phyloP scores from a whole-genome alignment of 1,284 basidiomycete genomes.

The Earliella scabrosa region DNA sequence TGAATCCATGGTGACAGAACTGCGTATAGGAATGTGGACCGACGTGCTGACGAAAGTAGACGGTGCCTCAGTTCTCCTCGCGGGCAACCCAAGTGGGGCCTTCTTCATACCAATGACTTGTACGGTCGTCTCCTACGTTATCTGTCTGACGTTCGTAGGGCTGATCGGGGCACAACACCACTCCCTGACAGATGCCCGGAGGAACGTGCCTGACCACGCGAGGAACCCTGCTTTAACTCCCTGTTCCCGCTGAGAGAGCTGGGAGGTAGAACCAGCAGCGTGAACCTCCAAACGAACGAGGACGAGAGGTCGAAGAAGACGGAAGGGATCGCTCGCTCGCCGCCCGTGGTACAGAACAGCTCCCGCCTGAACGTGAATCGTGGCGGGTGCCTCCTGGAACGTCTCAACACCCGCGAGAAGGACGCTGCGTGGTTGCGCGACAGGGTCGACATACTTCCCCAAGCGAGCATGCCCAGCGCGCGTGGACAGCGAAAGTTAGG shows the following conservation, averaged over 20 bases:
- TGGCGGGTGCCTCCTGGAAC: constrained; percentile 42
- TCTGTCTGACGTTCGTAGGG: too few species aligned
- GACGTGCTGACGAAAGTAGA: background rate
- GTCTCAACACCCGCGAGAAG: constrained; percentile 34
- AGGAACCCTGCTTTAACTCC: background rate
- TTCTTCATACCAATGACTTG: background rate
- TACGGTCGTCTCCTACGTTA: background rate
- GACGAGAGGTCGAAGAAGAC: constrained; percentile 3
- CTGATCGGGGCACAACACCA: constrained; percentile 2
- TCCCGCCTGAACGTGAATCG: constrained; percentile 34
- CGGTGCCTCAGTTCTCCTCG: background rate
- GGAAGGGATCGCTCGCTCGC: constrained; percentile 3
- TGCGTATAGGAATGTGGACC: background rate
- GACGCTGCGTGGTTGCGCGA: constrained; percentile 41
- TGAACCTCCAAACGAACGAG: constrained; percentile 9
- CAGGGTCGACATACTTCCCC: constrained; percentile 36
- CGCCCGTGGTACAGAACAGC: constrained; percentile 34
- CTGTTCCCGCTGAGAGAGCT: background rate
- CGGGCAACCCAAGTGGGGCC: background rate
- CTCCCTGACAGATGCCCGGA: constrained; percentile 9
- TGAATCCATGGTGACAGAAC: background rate
- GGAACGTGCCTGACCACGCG: constrained; percentile 4
- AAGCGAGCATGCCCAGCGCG: background rate
- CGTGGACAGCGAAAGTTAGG: constrained; percentile 8
- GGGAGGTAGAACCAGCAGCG: constrained; percentile 16